Evolutionary conservation across 495 filamentous ascomycete species (phyloP).

Genomic region (Rostrohypoxylon terebratum): DNA sequence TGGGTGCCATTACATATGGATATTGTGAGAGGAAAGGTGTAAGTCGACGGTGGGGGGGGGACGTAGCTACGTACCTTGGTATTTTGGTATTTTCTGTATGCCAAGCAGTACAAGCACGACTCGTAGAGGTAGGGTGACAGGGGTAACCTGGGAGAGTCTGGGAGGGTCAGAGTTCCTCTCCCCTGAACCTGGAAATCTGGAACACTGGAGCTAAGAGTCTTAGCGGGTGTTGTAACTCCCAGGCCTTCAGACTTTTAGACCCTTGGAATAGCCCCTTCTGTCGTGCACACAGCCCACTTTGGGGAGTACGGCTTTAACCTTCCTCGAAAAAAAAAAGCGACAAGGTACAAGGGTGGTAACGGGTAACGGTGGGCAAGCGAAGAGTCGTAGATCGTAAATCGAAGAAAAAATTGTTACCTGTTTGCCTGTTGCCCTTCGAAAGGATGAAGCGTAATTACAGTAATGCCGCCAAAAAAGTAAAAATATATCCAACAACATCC

Average conservation of each 20-base stretch:
- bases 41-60: conserved; percentile 18
- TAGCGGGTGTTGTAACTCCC: conserved; percentile 47
- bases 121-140: conserved; percentile 4
- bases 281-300: conserved; percentile 6
- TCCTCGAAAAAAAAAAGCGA: not conserved
- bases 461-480: conserved; percentile 26
- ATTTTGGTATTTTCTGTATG: not conserved
- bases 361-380: conserved; percentile 16
- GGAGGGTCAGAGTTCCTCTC: conserved; percentile 35
- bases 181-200: conserved; percentile 52
- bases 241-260: conserved; percentile 30
- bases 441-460: conserved; percentile 37
- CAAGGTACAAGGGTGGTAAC: not conserved
- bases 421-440: not conserved
- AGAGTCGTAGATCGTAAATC: not conserved
- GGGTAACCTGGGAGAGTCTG: conserved; percentile 6
- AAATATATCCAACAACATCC: conserved; percentile 21
- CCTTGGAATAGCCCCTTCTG: conserved; percentile 18
- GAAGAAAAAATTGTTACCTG: conserved; percentile 4
- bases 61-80: conserved; percentile 44
- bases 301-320: not conserved
- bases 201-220: conserved; percentile 41
- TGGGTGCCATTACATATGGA: conserved; percentile 30
- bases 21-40: not conserved
- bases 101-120: not conserved